Base-by-base conservation (phyloP, 1,284 basidiomycete species). In the Ceratobasidium sp. region DNA sequence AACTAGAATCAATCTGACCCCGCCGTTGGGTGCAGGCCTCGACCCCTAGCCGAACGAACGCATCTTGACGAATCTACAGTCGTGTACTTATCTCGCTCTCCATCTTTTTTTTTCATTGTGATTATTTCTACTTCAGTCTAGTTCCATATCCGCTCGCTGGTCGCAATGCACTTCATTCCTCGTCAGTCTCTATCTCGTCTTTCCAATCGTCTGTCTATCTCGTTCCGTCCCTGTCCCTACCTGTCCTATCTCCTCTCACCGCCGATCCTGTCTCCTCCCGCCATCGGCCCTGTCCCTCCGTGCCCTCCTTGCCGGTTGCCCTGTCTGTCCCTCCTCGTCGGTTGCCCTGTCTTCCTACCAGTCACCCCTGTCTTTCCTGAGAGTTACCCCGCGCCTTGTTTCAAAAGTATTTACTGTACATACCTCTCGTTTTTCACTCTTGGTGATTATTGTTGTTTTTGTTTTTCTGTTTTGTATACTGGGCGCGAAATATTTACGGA, bases 1-100 rank as follows among this genome's bases (percentile, higher is more conserved):
- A n/a, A n/a, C n/a, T n/a, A n/a, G n/a, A n/a, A n/a, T n/a, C n/a
- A n/a, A n/a, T n/a, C n/a, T n/a, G n/a, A n/a, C n/a, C n/a, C n/a
- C n/a, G n/a, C n/a, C n/a, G n/a, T n/a, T n/a, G n/a, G n/a, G 15
- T 42, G 46, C 53, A 71, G 72, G 78, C 71, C 71, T 76, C 44
- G 67, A 61, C 55, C 70, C 70, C 26, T 67, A 51, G 39, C 10
- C 55, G 15, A 44, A 66, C 23, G 64, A 44, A 44, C 39, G 40
- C 33, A 67, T 49, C 64, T 33, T 44, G 20, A 44, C 33, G 26
- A 67, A 33, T 42, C 42, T 51, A 67, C 33, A 40, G 7, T 33
- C 7, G n/a, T 60, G 58, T 63, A 39, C 39, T n/a, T 72, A 28
- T 44, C 60, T 66, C 44, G 40, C n/a, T 26, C 46, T 60, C 26